phyloP scores from a whole-genome alignment of 202 grass and related monocot species.

The Dendrocalamus latiflorus region DNA sequence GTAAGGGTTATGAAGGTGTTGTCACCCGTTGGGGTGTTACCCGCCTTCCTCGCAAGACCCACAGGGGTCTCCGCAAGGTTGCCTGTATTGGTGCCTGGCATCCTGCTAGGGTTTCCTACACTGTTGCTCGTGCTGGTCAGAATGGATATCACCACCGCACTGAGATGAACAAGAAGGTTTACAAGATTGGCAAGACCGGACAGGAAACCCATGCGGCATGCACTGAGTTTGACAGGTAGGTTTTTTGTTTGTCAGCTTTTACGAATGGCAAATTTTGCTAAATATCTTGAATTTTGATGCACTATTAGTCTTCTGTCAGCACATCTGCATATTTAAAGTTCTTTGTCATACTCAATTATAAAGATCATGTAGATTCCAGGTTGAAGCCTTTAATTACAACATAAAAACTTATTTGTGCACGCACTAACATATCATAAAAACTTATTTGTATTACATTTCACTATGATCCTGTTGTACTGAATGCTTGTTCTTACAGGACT shows the following conservation, averaged over 20 bases:
- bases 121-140: slow-evolving; percentile 89
- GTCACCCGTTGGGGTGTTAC: slow-evolving; percentile 94
- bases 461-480: not conserved
- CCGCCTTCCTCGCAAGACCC: slow-evolving; percentile 87
- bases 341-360: not conserved
- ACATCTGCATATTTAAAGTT: not conserved
- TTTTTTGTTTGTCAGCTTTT: not conserved
- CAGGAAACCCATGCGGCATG: slow-evolving; percentile 65
- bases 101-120: slow-evolving; percentile 88
- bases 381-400: not conserved
- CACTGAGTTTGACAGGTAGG: slow-evolving; percentile 78
- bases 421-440: not conserved
- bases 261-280: not conserved
- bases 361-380: not conserved
- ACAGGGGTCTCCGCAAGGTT: slow-evolving; percentile 91
- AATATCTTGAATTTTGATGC: not conserved
- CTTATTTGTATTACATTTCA: not conserved
- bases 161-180: slow-evolving; percentile 93
- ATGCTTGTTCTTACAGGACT: slow-evolving; percentile 40
- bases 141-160: slow-evolving; percentile 94
- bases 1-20: slow-evolving; percentile 95
- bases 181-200: slow-evolving; percentile 79
- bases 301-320: not conserved
- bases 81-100: slow-evolving; percentile 96
- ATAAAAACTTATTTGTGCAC: not conserved